Evolutionary conservation across 495 filamentous ascomycete species (phyloP), one percentile per base, ranked within the genome.

Genomic region (Penicillium lagena): DNA sequence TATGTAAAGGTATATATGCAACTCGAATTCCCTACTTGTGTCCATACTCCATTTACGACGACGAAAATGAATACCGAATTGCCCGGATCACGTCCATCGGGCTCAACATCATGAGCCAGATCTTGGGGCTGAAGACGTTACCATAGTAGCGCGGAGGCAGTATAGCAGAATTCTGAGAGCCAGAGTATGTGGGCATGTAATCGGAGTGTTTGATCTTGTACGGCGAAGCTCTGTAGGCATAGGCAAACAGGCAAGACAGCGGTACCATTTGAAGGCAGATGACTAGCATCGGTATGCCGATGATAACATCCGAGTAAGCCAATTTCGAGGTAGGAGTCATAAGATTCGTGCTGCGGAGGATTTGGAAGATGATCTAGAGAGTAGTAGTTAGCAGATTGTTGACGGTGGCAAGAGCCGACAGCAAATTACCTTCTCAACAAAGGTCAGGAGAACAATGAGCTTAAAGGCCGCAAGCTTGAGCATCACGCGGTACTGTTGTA

Each of bases 221-320:
- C 2, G 52, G 50, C 12, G 29, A 40, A 29, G 37, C 32, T 15
- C 46, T 50, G 42, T 54, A 62, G 12, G 58, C 52, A 35, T 49
- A 52, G 41, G 39, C 37, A 37, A 57, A 37, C 27, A 54, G 42
- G 9, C 56, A 15, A 2, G 49, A 45, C 34, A 57, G 48, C 5
- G 54, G 35, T 4, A 59, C 43, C 50, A 59, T 59, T 31, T 56
- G 45, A 37, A 52, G 34, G 17, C 46, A 59, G 35, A 54, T 51
- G 2, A 59, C 33, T 27, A 62, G 37, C 14, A 38, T 49, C 9
- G 46, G 52, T 29, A 59, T 34, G 9, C 58, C 56, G 39, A 54
- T 50, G 12, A 46, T 37, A 35, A 59, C 15, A 29, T 62, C 58
- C 17, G 47, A 29, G 39, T 47, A 62, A 33, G 49, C 49, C n/a